Conservation (phyloP, 2,329 filamentous ascomycete genomes). For the Pezicula carpinea region DNA sequence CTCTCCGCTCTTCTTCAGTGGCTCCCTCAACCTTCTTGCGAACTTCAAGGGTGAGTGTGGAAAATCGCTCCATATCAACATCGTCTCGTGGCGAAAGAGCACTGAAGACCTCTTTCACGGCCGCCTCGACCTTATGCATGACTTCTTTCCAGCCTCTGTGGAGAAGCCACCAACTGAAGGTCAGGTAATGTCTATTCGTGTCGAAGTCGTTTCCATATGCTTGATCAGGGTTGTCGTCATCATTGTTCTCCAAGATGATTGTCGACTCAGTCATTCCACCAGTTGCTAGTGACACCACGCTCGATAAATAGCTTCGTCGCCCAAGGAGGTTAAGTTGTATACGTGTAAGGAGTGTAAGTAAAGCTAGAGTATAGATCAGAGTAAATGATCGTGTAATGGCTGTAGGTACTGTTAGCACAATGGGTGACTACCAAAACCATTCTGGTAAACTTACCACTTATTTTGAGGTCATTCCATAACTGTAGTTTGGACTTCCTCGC, state of each 20-base stretch:
- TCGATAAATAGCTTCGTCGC: slow-evolving; percentile 90
- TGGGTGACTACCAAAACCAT: slow-evolving; percentile 9
- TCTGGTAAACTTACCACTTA: slow-evolving; percentile 64
- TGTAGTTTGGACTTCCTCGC: slow-evolving; percentile 77
- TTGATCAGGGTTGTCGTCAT: slow-evolving; percentile 80
- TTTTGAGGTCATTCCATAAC: slow-evolving; percentile 96
- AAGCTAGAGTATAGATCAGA: slow-evolving; percentile 81
- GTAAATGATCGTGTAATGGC: slow-evolving; percentile 90
- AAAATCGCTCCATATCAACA: slow-evolving; percentile 74
- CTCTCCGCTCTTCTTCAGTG: slow-evolving; percentile 58
- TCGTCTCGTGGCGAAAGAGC: slow-evolving; percentile 83
- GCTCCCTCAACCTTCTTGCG: slow-evolving; percentile 79
- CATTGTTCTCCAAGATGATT: slow-evolving; percentile 89
- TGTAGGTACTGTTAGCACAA: slow-evolving; percentile 31
- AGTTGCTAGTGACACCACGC: slow-evolving; percentile 84
- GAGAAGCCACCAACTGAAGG: slow-evolving; percentile 96
- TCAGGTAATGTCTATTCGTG: slow-evolving; percentile 90
- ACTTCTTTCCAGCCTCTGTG: slow-evolving; percentile 85
- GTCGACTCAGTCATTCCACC: slow-evolving; percentile 64
- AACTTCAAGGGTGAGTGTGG: slow-evolving; percentile 76
- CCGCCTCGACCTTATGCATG: slow-evolving; percentile 74
- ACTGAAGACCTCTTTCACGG: slow-evolving; percentile 88
- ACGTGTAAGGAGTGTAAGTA: slow-evolving; percentile 86
- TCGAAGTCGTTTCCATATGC: slow-evolving; percentile 91
- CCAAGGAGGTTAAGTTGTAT: slow-evolving; percentile 97